A percentile compares a stretch with the other conserved stretches of the same genome.
Evolutionary conservation across 2,329 filamentous ascomycete genomes (phyloP).

Genomic region (Fusarium veterinarium): DNA sequence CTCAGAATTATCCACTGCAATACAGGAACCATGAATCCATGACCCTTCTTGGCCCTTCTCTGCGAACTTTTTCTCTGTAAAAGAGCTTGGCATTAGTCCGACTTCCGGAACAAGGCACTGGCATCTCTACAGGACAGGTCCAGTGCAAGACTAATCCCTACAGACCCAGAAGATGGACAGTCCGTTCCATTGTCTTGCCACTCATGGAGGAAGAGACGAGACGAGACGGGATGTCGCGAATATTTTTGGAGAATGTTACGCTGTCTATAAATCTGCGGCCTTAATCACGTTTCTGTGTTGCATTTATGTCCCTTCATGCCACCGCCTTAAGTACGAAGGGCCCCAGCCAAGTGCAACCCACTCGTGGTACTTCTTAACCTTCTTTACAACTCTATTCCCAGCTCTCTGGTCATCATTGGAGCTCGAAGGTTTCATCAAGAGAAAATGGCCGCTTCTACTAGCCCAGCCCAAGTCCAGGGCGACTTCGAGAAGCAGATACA

Average conservation of each 20-base stretch:
- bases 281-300: background rate
- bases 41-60: background rate
- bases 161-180: slow-evolving; percentile 1
- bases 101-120: slow-evolving; percentile 20
- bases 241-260: slow-evolving; percentile 16
- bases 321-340: slow-evolving; percentile 1
- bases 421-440: background rate
- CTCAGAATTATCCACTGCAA: background rate
- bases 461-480: slow-evolving; percentile 4
- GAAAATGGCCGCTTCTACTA: slow-evolving; percentile 10
- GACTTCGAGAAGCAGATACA: slow-evolving; percentile 37
- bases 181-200: slow-evolving; percentile 12
- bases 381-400: background rate
- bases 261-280: slow-evolving; percentile 24
- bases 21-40: background rate
- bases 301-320: slow-evolving; percentile 1
- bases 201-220: background rate
- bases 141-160: background rate
- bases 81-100: slow-evolving; percentile 30
- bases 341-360: background rate
- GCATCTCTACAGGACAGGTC: background rate
- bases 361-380: background rate
- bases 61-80: background rate
- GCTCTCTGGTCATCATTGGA: background rate
- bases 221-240: background rate